Percentiles rank a stretch among this genome's conserved stretches.
These are phyloP conservation scores for Fraxinus latifolia DNA, from an alignment of 305 asterid species.

Conservation along the genomic window DNA sequence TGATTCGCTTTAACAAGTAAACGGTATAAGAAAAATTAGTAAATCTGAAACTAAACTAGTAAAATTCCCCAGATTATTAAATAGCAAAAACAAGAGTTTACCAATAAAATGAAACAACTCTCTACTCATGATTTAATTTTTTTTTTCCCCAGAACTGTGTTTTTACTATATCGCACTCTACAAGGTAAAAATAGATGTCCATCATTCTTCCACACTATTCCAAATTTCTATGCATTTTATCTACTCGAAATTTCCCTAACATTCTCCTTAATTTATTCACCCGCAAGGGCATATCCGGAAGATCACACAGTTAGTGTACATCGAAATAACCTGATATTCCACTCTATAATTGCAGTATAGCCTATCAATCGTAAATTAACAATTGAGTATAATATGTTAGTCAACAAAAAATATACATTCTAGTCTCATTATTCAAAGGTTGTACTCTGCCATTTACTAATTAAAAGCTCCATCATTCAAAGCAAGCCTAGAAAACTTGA, in stretches of 20 bases:
- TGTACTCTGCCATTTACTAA: background rate
- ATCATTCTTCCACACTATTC: constrained; percentile 21
- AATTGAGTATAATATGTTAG: background rate
- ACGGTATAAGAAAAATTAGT: too few species aligned
- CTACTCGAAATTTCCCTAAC: constrained; percentile 24
- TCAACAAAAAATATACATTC: background rate
- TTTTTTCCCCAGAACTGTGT: too few species aligned
- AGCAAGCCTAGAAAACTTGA: background rate
- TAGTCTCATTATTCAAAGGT: background rate
- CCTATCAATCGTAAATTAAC: background rate
- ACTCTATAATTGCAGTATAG: background rate
- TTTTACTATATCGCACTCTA: background rate
- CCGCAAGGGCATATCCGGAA: background rate
- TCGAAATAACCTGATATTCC: background rate
- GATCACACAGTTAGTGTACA: background rate
- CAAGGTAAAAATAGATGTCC: constrained; percentile 27
- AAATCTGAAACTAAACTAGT: too few species aligned
- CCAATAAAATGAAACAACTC: too few species aligned
- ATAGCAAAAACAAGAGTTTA: too few species aligned
- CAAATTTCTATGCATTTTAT: constrained; percentile 25
- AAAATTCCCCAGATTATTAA: too few species aligned
- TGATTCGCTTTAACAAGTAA: too few species aligned
- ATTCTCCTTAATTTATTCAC: constrained; percentile 22
- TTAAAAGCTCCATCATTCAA: background rate
- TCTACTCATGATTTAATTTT: too few species aligned